phyloP scores from a whole-genome alignment of 2,329 filamentous ascomycete species.

The Xylaria sp. region DNA sequence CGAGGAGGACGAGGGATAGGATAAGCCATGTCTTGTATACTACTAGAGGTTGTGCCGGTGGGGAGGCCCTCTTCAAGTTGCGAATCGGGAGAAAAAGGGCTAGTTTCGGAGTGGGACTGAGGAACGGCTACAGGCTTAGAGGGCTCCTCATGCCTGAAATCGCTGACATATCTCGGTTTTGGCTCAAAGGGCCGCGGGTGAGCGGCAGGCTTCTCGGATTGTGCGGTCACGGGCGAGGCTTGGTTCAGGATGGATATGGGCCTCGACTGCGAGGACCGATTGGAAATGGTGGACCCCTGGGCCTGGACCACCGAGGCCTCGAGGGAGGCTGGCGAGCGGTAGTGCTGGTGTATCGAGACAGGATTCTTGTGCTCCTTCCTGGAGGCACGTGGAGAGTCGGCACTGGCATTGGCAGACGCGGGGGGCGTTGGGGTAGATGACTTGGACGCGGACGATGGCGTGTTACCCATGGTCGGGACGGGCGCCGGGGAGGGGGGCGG shows the following conservation, averaged over 20 bases:
- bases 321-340: constrained; percentile 62
- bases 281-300: constrained; percentile 59
- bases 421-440: constrained; percentile 43
- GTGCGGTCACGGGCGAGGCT: constrained; percentile 48
- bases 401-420: constrained; percentile 30
- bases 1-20: constrained; percentile 75
- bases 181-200: constrained; percentile 37
- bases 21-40: constrained; percentile 68
- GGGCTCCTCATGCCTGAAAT: constrained; percentile 44
- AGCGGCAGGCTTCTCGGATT: constrained; percentile 39
- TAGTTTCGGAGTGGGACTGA: constrained; percentile 40
- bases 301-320: constrained; percentile 67
- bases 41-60: constrained; percentile 57
- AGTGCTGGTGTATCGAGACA: constrained; percentile 57
- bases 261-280: constrained; percentile 54
- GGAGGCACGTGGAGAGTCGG: constrained; percentile 43
- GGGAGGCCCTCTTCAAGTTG: constrained; percentile 48
- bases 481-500: constrained; percentile 22
- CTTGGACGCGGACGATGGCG: constrained; percentile 44
- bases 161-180: constrained; percentile 44
- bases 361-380: constrained; percentile 57
- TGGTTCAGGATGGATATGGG: constrained; percentile 56
- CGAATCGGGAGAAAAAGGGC: constrained; percentile 43
- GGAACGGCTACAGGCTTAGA: constrained; percentile 66
- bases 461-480: constrained; percentile 51